Base-by-base conservation (phyloP, 2,329 filamentous ascomycete species). In the Claviceps paspali region DNA sequence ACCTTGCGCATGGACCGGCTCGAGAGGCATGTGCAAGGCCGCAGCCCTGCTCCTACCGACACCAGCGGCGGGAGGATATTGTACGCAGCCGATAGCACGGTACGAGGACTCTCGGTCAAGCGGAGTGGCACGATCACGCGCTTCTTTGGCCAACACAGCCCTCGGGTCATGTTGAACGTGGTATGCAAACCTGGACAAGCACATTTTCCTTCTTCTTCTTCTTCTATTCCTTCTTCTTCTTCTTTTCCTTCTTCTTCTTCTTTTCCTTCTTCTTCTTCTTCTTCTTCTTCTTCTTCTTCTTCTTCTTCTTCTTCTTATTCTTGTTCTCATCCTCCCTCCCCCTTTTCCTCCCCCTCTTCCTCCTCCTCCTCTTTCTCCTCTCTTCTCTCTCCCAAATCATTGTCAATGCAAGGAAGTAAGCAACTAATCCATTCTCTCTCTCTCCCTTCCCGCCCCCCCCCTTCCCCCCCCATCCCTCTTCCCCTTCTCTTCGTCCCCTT, bases 141-240 rank as follows among this genome's bases (percentile, higher is more conserved):
- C 11, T 67, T 65, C 39, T 68, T 71, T 43, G 69, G 69, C 0
- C 67, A 70, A 44, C 68, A 62, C 41, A 68, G 63, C 46, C 62
- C 66, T 15, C 62, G 68, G 21, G 67, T 72, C 23, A 50, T 73
- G 38, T 46, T 73, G 11, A 72, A 73, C 43, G 50, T 73, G 49
- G 68, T 72, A 55, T 52, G 60, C 36, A 8, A 21, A n/a, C 28
- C 23, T 38, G 40, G 5, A 18, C 28, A 17, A n/a, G 14, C 9
- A 11, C 5, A 14, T 6, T 11, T 14, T n/a, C n/a, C n/a, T n/a
- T n/a, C n/a, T n/a, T n/a, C n/a, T n/a, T n/a, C n/a, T n/a, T n/a
- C n/a, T n/a, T n/a, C n/a, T n/a, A n/a, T n/a, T n/a, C n/a, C n/a
- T n/a, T n/a, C n/a, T n/a, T n/a, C n/a, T n/a, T n/a, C n/a, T n/a